Conservation (phyloP, 768 basidiomycete species). For the Serendipita sp. region DNA sequence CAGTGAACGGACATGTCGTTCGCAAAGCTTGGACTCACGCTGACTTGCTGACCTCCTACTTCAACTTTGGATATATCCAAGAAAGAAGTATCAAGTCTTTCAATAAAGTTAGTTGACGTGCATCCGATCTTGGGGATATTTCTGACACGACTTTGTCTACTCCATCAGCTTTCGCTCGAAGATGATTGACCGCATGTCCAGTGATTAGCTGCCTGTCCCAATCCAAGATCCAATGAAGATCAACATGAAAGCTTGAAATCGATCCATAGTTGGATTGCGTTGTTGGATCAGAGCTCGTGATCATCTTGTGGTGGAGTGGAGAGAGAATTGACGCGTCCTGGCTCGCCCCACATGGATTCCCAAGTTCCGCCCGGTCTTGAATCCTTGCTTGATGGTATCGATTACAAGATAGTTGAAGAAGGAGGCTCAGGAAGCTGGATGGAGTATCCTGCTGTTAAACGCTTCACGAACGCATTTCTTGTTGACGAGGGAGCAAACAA, state of each 20-base stretch:
- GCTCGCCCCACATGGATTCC: background rate
- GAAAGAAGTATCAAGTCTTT: slow-evolving; percentile 59
- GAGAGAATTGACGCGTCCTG: background rate
- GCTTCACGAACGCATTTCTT: slow-evolving; percentile 2
- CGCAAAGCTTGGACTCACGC: slow-evolving; percentile 8
- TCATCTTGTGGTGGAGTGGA: slow-evolving; percentile 1
- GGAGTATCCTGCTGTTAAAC: background rate
- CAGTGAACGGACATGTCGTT: background rate
- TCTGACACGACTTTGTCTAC: slow-evolving; percentile 48
- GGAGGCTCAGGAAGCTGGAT: background rate
- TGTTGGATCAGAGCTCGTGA: slow-evolving; percentile 35
- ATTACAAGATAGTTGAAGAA: background rate
- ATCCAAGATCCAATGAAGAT: slow-evolving; percentile 67
- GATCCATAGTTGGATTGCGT: slow-evolving; percentile 69
- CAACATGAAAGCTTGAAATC: slow-evolving; percentile 48
- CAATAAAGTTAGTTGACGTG: background rate
- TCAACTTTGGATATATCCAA: slow-evolving; percentile 42
- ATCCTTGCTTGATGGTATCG: background rate
- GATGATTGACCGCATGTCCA: slow-evolving; percentile 49
- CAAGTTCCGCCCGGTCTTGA: slow-evolving; percentile 5
- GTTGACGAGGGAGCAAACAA: background rate
- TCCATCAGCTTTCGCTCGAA: slow-evolving; percentile 37
- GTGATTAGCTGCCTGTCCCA: slow-evolving; percentile 43
- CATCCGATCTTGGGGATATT: background rate
- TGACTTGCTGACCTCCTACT: slow-evolving; percentile 39